Percentiles rank a stretch among this genome's conserved stretches.
These are phyloP conservation scores for Musa acuminata DNA, from an alignment of 176 grass and related monocot species.

Conservation along the genomic window DNA sequence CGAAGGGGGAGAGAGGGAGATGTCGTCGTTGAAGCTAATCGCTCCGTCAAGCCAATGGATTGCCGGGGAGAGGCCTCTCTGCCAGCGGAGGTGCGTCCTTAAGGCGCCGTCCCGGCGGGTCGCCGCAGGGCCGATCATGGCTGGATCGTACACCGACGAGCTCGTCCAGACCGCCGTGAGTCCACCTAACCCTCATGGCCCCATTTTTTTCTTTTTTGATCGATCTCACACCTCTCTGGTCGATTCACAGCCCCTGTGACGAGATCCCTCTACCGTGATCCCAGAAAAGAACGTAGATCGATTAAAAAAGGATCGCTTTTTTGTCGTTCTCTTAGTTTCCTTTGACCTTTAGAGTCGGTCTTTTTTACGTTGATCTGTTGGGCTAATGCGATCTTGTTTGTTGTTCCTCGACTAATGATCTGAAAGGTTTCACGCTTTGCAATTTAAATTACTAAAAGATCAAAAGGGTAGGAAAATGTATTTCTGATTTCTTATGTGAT, in stretches of 20 bases:
- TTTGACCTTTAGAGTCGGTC: too few species aligned
- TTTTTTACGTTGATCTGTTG: too few species aligned
- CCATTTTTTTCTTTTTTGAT: background rate
- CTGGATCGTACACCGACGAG: constrained; percentile 73
- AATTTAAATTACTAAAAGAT: too few species aligned
- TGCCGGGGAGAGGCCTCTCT: constrained; percentile 20
- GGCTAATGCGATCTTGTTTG: too few species aligned
- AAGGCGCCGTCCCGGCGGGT: constrained; percentile 8
- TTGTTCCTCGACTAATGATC: too few species aligned
- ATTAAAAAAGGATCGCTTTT: too few species aligned
- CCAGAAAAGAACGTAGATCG: background rate
- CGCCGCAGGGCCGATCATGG: constrained; percentile 39
- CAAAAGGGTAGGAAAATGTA: too few species aligned
- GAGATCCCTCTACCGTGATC: background rate
- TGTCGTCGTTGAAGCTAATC: constrained; percentile 48
- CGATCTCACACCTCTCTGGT: background rate
- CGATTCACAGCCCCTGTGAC: background rate
- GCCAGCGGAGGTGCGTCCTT: constrained; percentile 21
- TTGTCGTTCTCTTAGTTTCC: too few species aligned
- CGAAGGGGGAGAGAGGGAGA: constrained; percentile 8
- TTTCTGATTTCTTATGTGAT: too few species aligned
- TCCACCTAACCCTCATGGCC: constrained; percentile 1
- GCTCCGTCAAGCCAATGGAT: constrained; percentile 25
- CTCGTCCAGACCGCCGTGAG: constrained; percentile 92
- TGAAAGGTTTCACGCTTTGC: too few species aligned